Base-by-base conservation (phyloP, 2,329 filamentous ascomycete species). In the Phialophora chinensis region DNA sequence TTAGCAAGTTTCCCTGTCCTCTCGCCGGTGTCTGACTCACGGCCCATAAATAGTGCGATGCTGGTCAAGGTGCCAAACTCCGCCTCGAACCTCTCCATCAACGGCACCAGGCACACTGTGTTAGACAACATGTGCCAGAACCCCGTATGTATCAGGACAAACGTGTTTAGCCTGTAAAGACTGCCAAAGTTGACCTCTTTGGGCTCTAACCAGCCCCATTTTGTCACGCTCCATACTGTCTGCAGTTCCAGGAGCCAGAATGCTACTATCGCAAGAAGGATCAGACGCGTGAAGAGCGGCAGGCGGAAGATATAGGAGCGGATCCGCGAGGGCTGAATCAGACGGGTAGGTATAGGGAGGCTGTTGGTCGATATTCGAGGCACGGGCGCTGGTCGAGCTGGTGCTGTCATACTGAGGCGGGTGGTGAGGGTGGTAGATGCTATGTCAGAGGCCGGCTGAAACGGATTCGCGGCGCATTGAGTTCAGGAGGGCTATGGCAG, bases 131-230 rank as follows among this genome's bases (percentile, higher is more conserved):
- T 85, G 79, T 98, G 95, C 73, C 97, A 82, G 76, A 96, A 85
- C 73, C 90, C 90, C 53, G 88, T 79, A 77, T 99, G 95, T 67
- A 97, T 88, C 64, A 99, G 83, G 0, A 93, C 92, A 75, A 92
- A 99, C 0, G 94, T 96, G 76, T 97, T 97, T 42, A 96, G 85
- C 68, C 95, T 89, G 79, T 97, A 94, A 82, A 96, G 93, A 97
- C 72, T 83, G 95, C 93, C 88, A 50, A 97, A 77, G 58, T 86
- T 85, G 75, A 96, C 86, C 81, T 93, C 86, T 72, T 89, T 84
- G 58, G 94, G 94, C 73, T 90, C 88, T 74, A 98, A 80, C 35
- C 90, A 85, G 3, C 91, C 92, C 91, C 91, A 96, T 80, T 89
- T 82, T 74, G 85, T 82, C 62, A 97, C 77, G 76, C 90, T 86